phyloP scores from a whole-genome alignment of 2,329 filamentous ascomycete genomes.

The Nectriaceae sp. region DNA sequence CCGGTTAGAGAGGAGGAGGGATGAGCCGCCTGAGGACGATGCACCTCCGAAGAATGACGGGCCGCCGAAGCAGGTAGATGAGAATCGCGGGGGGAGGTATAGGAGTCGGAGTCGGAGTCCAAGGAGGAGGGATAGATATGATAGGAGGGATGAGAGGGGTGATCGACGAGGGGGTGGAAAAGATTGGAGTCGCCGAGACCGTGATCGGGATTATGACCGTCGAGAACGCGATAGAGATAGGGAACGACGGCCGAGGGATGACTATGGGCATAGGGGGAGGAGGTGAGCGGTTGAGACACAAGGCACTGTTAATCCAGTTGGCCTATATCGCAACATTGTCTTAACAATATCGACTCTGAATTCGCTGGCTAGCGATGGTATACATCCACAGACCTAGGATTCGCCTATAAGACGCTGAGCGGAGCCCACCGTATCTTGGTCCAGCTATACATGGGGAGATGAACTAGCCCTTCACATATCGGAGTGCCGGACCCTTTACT shows the following conservation, averaged over 20 bases:
- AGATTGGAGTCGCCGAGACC: background rate
- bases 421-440: too few relatives aligned
- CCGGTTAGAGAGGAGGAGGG: constrained; percentile 43
- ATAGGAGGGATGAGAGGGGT: constrained; percentile 29
- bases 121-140: constrained; percentile 26
- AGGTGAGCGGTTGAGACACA: too few relatives aligned
- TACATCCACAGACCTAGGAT: too few relatives aligned
- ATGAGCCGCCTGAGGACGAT: constrained; percentile 4
- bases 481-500: too few relatives aligned
- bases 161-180: constrained; percentile 15
- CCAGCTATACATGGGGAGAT: too few relatives aligned
- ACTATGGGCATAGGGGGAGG: background rate
- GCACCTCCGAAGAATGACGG: constrained; percentile 5
- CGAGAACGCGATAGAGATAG: background rate
- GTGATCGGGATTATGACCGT: background rate
- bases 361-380: too few relatives aligned
- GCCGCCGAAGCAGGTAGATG: constrained; percentile 33
- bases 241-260: background rate
- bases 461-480: too few relatives aligned
- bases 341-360: too few relatives aligned
- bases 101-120: constrained; percentile 29
- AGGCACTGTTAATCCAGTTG: too few relatives aligned
- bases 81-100: constrained; percentile 18
- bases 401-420: too few relatives aligned
- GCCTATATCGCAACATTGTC: too few relatives aligned